phyloP scores from a whole-genome alignment of 1,284 basidiomycete species.

The Naganishia cerealis region DNA sequence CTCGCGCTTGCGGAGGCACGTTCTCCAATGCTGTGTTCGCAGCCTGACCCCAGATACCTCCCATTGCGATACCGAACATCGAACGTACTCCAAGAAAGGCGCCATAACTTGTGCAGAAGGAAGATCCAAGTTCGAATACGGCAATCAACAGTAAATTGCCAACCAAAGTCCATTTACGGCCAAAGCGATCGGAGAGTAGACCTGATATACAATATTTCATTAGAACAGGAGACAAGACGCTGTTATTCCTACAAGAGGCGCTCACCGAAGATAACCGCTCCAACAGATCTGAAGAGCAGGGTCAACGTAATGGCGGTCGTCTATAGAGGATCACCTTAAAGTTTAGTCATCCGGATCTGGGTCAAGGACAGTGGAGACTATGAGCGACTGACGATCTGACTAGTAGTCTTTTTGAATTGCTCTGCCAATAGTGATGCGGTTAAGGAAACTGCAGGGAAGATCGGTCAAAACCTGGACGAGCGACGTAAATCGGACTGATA shows the following conservation, averaged over 20 bases:
- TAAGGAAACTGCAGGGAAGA: conserved; percentile 27
- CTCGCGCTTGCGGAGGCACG: conserved; percentile 80
- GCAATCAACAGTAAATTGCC: conserved; percentile 70
- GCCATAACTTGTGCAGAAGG: conserved; percentile 56
- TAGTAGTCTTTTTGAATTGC: conserved; percentile 46
- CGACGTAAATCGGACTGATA: too few species aligned
- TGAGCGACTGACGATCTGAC: conserved; percentile 41
- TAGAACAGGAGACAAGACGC: background rate
- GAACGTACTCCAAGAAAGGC: conserved; percentile 62
- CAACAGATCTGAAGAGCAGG: conserved; percentile 80
- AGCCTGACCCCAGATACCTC: conserved; percentile 37
- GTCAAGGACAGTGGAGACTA: background rate
- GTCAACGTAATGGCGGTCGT: conserved; percentile 85
- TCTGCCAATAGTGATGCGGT: conserved; percentile 56
- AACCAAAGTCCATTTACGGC: conserved; percentile 89
- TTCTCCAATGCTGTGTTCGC: conserved; percentile 75
- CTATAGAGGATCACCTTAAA: conserved; percentile 39
- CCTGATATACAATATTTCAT: background rate
- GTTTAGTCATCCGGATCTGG: conserved; percentile 22
- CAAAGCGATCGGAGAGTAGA: conserved; percentile 78
- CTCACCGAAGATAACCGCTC: conserved; percentile 74
- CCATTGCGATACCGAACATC: conserved; percentile 85
- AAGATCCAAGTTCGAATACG: conserved; percentile 72
- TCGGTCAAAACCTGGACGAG: background rate
- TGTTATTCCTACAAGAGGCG: background rate